phyloP scores from a whole-genome alignment of 441 rosid species.

The Manihot esculenta region DNA sequence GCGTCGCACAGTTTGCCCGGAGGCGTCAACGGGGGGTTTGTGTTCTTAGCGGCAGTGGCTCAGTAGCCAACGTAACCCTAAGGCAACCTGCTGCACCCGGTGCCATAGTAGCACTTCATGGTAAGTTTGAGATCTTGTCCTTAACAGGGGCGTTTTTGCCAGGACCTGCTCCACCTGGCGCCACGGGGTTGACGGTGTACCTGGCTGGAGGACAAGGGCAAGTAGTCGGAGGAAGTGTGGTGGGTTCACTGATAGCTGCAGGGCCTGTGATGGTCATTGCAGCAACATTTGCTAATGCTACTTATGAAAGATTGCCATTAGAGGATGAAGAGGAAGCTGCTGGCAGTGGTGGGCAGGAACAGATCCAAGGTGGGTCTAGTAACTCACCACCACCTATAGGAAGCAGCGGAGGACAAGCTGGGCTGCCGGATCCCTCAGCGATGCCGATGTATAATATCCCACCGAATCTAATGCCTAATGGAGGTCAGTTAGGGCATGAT shows the following conservation, averaged over 20 bases:
- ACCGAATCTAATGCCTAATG: conserved; percentile 51
- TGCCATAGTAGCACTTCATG: conserved; percentile 75
- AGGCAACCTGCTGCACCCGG: conserved; percentile 79
- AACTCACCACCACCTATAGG: conserved; percentile 53
- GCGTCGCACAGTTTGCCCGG: conserved; percentile 72
- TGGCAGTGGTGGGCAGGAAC: conserved; percentile 35
- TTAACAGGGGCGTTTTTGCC: conserved; percentile 79
- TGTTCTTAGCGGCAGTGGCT: conserved; percentile 77
- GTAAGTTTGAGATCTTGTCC: conserved; percentile 79
- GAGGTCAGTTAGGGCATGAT: conserved; percentile 68
- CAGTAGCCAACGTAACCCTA: conserved; percentile 80
- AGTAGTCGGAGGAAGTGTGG: conserved; percentile 81
- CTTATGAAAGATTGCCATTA: conserved; percentile 75
- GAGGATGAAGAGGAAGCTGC: conserved; percentile 64
- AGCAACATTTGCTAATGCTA: conserved; percentile 83
- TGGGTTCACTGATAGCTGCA: conserved; percentile 64
- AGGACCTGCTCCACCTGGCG: conserved; percentile 83
- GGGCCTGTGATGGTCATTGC: conserved; percentile 87
- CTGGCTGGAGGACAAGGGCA: conserved; percentile 86
- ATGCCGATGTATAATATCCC: conserved; percentile 54
- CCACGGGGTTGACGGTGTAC: conserved; percentile 81
- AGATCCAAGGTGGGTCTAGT: conserved; percentile 41
- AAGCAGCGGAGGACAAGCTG: conserved; percentile 35
- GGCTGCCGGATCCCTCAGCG: conserved; percentile 46
- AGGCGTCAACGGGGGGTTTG: conserved; percentile 81